Percentiles rank a stretch among this genome's conserved stretches.
Evolutionary conservation across 1,284 basidiomycete species (phyloP).

Genomic region (Neotropicomus parvogracilis): DNA sequence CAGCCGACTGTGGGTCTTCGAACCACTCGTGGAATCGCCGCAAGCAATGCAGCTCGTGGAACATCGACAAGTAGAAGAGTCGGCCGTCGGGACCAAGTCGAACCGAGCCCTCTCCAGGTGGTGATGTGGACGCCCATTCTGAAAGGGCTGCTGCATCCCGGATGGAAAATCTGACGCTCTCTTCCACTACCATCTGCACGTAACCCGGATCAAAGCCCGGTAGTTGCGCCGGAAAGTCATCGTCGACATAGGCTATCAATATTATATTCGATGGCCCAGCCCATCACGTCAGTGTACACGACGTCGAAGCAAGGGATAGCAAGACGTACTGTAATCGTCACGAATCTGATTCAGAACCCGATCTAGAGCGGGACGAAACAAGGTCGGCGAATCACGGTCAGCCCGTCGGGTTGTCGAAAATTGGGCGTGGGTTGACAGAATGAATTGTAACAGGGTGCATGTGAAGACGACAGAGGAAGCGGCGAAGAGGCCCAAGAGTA

Average conservation of each 20-base stretch:
- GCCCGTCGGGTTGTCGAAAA: not conserved
- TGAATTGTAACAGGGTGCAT: not conserved
- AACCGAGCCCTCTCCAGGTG: not conserved
- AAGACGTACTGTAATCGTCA: conserved; percentile 3
- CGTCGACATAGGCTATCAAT: not conserved
- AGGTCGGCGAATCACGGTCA: not conserved
- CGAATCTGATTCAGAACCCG: no score
- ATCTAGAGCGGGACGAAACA: not conserved
- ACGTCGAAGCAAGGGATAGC: no score
- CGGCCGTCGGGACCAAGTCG: not conserved
- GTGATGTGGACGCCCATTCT: not conserved
- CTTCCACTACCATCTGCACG: conserved; percentile 1
- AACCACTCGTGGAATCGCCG: not conserved
- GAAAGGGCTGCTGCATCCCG: not conserved
- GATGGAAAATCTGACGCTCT: not conserved
- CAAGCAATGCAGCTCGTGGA: conserved; percentile 4
- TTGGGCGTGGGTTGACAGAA: not conserved
- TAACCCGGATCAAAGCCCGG: not conserved
- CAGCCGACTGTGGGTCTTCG: not conserved
- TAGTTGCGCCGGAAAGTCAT: not conserved
- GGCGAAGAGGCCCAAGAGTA: not conserved
- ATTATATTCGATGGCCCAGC: no score
- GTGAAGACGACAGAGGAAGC: conserved; percentile 1
- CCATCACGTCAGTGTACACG: no score
- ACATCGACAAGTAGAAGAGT: conserved; percentile 1